A percentile compares a stretch with the other conserved stretches of the same genome.
phyloP scores from a whole-genome alignment of 139 green algal species.

The Volvox africanus region DNA sequence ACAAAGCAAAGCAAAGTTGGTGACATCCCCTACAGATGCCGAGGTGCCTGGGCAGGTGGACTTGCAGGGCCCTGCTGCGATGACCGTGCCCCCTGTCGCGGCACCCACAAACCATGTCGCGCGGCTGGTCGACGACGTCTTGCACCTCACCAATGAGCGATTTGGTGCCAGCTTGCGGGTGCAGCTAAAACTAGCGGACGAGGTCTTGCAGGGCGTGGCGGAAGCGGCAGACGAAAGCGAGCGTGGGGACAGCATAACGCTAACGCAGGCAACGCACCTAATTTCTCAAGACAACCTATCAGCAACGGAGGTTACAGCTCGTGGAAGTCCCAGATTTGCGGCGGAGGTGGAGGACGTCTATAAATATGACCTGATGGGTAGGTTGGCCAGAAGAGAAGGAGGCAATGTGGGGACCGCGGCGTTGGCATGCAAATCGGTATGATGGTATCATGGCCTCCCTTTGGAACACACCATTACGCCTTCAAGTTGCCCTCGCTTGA shows the following conservation, averaged over 20 bases:
- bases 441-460: too few relatives aligned
- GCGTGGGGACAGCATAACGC: not conserved
- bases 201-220: conserved; percentile 8
- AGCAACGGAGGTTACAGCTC: too few relatives aligned
- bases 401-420: too few relatives aligned
- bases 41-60: not conserved
- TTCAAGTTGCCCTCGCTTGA: too few relatives aligned
- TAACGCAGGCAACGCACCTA: not conserved
- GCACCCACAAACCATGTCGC: not conserved
- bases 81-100: not conserved
- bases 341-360: conserved; percentile 5
- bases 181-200: not conserved
- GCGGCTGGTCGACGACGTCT: not conserved
- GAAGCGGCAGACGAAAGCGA: conserved; percentile 3
- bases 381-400: not conserved
- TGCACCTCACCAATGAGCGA: not conserved
- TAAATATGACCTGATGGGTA: conserved; percentile 45
- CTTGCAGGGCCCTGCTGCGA: not conserved
- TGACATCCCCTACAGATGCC: not conserved
- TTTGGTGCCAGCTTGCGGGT: not conserved
- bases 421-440: too few relatives aligned
- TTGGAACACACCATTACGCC: too few relatives aligned
- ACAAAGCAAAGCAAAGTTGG: not conserved
- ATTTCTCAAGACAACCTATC: not conserved
- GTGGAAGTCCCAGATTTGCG: not conserved